Percentiles rank a stretch among this genome's conserved stretches.
Conservation (phyloP, 2,329 filamentous ascomycete genomes). For the Anthostomella pinea region DNA sequence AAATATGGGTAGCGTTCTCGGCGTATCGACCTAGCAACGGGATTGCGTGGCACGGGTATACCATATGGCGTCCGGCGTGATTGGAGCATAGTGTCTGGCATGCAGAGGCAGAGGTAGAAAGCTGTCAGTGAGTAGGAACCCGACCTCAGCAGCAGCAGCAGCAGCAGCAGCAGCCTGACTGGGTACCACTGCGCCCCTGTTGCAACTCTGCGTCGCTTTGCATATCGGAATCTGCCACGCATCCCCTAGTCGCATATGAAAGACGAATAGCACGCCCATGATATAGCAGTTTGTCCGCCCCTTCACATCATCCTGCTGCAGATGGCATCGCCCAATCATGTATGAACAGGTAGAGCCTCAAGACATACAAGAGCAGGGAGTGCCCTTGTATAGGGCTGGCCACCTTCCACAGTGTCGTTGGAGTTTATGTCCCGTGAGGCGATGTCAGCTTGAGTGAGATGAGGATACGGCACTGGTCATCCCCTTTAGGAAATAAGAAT, state of each 20-base stretch:
- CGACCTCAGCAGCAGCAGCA: too few species aligned
- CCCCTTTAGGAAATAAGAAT: slow-evolving; percentile 14
- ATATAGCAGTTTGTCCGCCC: slow-evolving; percentile 7
- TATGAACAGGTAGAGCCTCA: slow-evolving; percentile 16
- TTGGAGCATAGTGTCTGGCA: too few species aligned
- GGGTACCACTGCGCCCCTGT: slow-evolving; percentile 4
- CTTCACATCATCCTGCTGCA: slow-evolving; percentile 7
- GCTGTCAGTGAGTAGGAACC: too few species aligned
- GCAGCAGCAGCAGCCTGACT: too few species aligned
- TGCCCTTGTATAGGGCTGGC: slow-evolving; percentile 12
- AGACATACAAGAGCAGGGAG: slow-evolving; percentile 11
- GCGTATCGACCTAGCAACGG: too few species aligned
- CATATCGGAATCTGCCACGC: slow-evolving; percentile 6
- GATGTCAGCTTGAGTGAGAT: slow-evolving; percentile 12
- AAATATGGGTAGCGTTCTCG: too few species aligned
- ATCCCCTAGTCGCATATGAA: slow-evolving; percentile 1
- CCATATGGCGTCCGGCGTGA: too few species aligned
- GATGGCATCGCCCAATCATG: neutral
- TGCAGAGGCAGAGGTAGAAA: too few species aligned
- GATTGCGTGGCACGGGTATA: too few species aligned
- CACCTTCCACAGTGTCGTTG: slow-evolving; percentile 8
- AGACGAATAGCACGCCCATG: slow-evolving; percentile 1
- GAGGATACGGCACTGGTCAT: slow-evolving; percentile 15
- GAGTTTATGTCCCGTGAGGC: slow-evolving; percentile 8
- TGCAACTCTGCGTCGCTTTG: slow-evolving; percentile 8